phyloP scores from a whole-genome alignment of 768 basidiomycete species.

The Xerocomus potaroensis region DNA sequence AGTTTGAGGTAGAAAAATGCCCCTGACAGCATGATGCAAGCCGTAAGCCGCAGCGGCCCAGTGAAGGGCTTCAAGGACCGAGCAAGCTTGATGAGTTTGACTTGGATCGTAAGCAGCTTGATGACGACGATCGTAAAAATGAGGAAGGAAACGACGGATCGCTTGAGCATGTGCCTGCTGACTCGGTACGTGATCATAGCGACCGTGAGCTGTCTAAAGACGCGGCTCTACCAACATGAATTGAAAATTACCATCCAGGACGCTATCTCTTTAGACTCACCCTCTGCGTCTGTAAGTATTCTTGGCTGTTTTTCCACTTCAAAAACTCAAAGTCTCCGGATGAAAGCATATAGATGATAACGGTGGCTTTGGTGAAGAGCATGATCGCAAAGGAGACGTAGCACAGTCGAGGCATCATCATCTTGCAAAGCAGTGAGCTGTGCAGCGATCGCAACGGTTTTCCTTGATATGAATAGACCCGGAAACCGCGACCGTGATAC shows the following conservation, averaged over 20 bases:
- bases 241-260: neutral
- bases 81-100: constrained; percentile 27
- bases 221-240: constrained; percentile 10
- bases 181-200: constrained; percentile 27
- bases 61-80: constrained; percentile 25
- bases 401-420: constrained; percentile 14
- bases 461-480: neutral
- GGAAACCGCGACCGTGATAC: neutral
- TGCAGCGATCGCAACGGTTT: neutral
- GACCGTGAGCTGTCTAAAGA: constrained; percentile 23
- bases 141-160: constrained; percentile 27
- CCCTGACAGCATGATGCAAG: constrained; percentile 22
- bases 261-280: constrained; percentile 5
- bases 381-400: constrained; percentile 11
- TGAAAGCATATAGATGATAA: constrained; percentile 19
- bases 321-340: constrained; percentile 16
- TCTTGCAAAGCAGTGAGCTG: constrained; percentile 6
- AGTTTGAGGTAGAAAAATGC: constrained; percentile 27
- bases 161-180: constrained; percentile 26
- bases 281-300: constrained; percentile 17
- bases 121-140: constrained; percentile 29
- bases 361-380: constrained; percentile 19
- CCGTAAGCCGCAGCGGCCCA: constrained; percentile 22
- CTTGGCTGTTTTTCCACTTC: constrained; percentile 14
- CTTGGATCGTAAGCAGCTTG: constrained; percentile 27